Base-by-base conservation (phyloP, 208 protist species). In the Leishmania major region DNA sequence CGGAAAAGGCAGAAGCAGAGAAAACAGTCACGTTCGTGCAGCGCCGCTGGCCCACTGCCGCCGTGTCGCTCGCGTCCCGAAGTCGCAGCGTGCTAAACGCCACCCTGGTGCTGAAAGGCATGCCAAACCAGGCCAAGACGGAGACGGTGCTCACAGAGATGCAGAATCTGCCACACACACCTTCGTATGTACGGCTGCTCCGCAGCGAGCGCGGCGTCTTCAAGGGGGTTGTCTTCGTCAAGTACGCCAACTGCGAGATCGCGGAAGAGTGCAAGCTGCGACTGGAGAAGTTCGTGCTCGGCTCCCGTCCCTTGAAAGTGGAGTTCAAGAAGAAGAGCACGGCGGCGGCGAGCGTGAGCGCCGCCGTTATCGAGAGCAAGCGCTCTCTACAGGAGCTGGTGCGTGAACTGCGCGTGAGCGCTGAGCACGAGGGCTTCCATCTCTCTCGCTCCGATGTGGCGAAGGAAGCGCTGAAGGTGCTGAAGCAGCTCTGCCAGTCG, bases 201-300 rank as follows among this genome's bases (percentile, higher is more conserved):
- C 92, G 92, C 75, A 88, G 92, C 64, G 94, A 97, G 40, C 89
- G 92, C 28, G 94, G 94, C 8, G 89, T 93, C n/a, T 97, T 93
- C 85, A 95, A 95, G 71, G 91, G 90, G 47, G 91, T 97, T 22
- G 78, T 95, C 55, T 97, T 95, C 83, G 82, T 93, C 53, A 97
- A 96, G 85, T 97, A 96, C 86, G 92, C 97, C 35, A 92, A 89
- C 75, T 99, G 99, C 84, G 97, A 98, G 60, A 92, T 96, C 64
- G 93, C 91, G 17, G 88, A 97, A 83, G 96, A 99, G 57, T 92
- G 91, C 66, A 99, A 99, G 82, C 77, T 97, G 22, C 85, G 87
- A 6, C 88, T 96, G 55, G 93, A 97, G 85, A 86, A 92, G 51
- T 81, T 95, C 60, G 77, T 85, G 67, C 74, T 96, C 75, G 91